Conservation (phyloP, 495 filamentous ascomycete genomes). For the Penicillium longicatenatum region DNA sequence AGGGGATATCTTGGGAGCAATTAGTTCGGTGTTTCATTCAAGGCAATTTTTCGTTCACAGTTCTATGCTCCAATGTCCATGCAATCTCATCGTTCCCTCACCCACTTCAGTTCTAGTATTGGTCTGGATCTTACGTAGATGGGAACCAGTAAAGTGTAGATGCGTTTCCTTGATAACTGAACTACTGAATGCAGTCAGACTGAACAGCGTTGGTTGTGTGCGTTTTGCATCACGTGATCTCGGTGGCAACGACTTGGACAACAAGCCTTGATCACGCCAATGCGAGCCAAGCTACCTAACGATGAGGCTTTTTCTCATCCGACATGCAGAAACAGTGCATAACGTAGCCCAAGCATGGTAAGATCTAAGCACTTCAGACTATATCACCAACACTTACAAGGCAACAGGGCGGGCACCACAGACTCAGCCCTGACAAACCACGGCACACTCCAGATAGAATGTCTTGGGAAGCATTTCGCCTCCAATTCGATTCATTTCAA, state of each 20-base stretch:
- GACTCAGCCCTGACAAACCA: slow-evolving; percentile 83
- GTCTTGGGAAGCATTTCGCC: slow-evolving; percentile 48
- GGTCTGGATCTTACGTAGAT: slow-evolving; percentile 15
- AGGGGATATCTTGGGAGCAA: slow-evolving; percentile 27
- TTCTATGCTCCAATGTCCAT: slow-evolving; percentile 40
- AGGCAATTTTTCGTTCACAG: slow-evolving; percentile 37
- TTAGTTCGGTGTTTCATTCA: slow-evolving; percentile 36
- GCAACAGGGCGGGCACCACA: slow-evolving; percentile 68
- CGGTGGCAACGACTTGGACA: not conserved
- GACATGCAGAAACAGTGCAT: slow-evolving; percentile 87
- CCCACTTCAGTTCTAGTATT: slow-evolving; percentile 12
- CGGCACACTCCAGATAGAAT: slow-evolving; percentile 72
- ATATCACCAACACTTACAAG: not conserved
- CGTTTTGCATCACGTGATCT: not conserved
- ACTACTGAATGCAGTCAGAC: too few relatives aligned
- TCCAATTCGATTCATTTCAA: slow-evolving; percentile 47
- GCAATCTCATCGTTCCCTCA: slow-evolving; percentile 36
- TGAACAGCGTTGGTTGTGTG: not conserved
- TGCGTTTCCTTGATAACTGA: not conserved
- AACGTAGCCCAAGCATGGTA: slow-evolving; percentile 80
- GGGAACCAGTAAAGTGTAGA: slow-evolving; percentile 15
- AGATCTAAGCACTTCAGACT: not conserved
- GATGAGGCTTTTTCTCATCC: slow-evolving; percentile 77
- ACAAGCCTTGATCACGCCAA: not conserved
- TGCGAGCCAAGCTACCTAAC: not conserved